Evolutionary conservation across 768 basidiomycete genomes (phyloP).

Genomic region (Mycena metata): DNA sequence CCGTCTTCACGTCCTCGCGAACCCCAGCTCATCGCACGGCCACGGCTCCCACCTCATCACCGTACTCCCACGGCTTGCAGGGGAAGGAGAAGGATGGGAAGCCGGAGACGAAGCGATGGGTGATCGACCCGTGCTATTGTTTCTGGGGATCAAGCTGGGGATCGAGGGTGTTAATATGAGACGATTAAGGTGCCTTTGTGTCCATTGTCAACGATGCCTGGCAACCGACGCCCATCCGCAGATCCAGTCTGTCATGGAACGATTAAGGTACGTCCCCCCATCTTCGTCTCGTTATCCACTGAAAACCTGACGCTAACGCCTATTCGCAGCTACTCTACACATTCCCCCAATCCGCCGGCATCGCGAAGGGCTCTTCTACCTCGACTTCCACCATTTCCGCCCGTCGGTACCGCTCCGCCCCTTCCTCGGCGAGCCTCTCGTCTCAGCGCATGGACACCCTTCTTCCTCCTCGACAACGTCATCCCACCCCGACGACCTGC

Average conservation of each 20-base stretch:
- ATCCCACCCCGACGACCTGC: constrained; percentile 11
- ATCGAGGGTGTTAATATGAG: too few relatives aligned
- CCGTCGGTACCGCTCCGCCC: constrained; percentile 79
- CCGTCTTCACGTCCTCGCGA: constrained; percentile 6
- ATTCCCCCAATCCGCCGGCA: constrained; percentile 95
- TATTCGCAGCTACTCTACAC: constrained; percentile 85
- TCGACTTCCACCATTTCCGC: constrained; percentile 84
- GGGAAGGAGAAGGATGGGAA: constrained; percentile 39
- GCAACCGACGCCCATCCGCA: constrained; percentile 45
- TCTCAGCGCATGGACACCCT: not conserved
- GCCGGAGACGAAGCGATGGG: constrained; percentile 70
- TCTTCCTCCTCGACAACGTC: not conserved
- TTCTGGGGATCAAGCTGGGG: constrained; percentile 72
- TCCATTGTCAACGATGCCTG: too few relatives aligned
- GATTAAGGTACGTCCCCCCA: constrained; percentile 55
- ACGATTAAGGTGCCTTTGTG: too few relatives aligned
- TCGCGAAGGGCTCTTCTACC: constrained; percentile 88
- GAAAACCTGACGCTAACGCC: constrained; percentile 3
- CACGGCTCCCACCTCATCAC: constrained; percentile 8
- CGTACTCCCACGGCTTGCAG: not conserved
- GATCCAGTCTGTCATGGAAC: constrained; percentile 95
- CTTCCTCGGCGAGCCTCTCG: constrained; percentile 2
- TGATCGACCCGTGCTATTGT: constrained; percentile 85
- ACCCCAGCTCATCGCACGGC: constrained; percentile 10
- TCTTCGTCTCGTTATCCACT: constrained; percentile 10